A percentile compares a stretch with the other conserved stretches of the same genome.
These are phyloP conservation scores for Paramecium primaurelia DNA, from an alignment of 73 alveolate species.

Conservation along the genomic window DNA sequence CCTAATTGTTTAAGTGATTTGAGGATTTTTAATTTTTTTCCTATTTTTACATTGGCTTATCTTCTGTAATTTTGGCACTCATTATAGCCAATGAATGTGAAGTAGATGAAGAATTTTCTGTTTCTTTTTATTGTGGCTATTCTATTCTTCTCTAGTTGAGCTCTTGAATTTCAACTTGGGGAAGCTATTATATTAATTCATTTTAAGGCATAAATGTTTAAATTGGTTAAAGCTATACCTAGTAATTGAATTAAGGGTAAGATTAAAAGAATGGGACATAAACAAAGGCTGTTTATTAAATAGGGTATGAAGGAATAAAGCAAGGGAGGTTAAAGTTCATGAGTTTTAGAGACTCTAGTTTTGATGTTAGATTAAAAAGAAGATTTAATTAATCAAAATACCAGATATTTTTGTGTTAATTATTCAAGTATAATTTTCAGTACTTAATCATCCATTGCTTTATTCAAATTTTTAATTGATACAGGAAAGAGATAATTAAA, in stretches of 20 bases:
- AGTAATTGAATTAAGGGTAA: not conserved
- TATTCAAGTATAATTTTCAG: not conserved
- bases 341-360: not conserved
- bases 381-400: conserved; percentile 4
- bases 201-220: not conserved
- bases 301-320: not conserved
- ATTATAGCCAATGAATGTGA: not conserved
- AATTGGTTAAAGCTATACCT: not conserved
- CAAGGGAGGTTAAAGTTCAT: conserved; percentile 23
- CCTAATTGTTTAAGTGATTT: not conserved
- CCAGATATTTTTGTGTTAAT: not conserved
- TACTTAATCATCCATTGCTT: not conserved
- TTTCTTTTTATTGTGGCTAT: not conserved
- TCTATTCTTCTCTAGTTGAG: not conserved
- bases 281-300: not conserved
- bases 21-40: not conserved
- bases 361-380: not conserved
- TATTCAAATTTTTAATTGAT: not conserved
- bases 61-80: not conserved
- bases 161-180: not conserved
- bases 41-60: not conserved
- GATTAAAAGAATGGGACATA: not conserved
- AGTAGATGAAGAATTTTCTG: not conserved
- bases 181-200: not conserved
- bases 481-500: not conserved